Base-by-base conservation (phyloP, 176 grass and related monocot genomes). In the Cymbopogon citratus region DNA sequence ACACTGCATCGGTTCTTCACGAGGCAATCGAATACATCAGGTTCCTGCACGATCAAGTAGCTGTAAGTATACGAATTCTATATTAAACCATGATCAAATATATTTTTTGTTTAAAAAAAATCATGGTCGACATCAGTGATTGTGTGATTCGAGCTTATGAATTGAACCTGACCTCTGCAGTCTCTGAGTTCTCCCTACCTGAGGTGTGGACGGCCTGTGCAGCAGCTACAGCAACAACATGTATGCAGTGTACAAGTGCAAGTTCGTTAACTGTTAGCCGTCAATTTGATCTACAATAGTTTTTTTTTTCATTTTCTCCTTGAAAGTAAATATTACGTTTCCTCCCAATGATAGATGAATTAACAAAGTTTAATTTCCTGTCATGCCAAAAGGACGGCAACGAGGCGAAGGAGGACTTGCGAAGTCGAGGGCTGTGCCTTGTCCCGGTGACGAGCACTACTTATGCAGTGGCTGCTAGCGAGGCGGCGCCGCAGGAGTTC, bases 1-100 rank as follows among this genome's bases (percentile, higher is more conserved):
- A 98, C 69, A 98, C 95, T 6, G 95, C 95, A 87, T 98, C 95
- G 5, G 95, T 98, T 91, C 95, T 98, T 72, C 95, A 98, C 70
- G 95, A 98, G 80, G 90, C 95, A n/a, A 94, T 90, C 51, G 86
- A 92, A 62, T 98, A 91, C 86, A 98, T 98, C 77, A 98, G 86
- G 71, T 93, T 94, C 76, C 85, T 98, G 68, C 95, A 98, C 8
- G 79, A 90, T 70, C 95, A 98, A 98, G 90, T 98, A 43, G 78
- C 73, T 23, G 95, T 98, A 83, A 92, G 95, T 77, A 84, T 56
- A 25, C 12, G 16, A 18, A 77, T n/a, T 24, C 52, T 39, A 16
- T 69, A 14, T 5, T 62, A 40, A 27, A 13, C 8, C n/a, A 31
- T n/a, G 19, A 21, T 34, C 15, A 52, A 19, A 75, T 59, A 3